Evolutionary conservation across 1,139 yeast species (phyloP).

Genomic region (Kodamaea fungicola): DNA sequence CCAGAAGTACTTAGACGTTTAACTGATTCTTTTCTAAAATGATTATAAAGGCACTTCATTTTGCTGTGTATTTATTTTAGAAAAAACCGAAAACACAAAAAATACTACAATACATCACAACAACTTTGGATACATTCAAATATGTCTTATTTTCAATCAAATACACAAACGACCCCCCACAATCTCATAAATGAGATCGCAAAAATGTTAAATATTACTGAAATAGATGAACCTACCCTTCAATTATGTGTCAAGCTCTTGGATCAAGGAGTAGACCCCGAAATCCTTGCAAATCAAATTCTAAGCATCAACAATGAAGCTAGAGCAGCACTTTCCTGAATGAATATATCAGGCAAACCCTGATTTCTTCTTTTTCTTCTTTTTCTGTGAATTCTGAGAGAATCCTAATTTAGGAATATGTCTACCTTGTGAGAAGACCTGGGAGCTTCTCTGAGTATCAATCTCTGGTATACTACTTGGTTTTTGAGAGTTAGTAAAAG

Average conservation of each 20-base stretch:
- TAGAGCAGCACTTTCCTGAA: slow-evolving; percentile 10
- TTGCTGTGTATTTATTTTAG: not conserved
- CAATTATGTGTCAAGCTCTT: slow-evolving; percentile 34
- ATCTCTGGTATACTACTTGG: too few relatives aligned
- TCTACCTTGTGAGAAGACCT: too few relatives aligned
- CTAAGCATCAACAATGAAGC: slow-evolving; percentile 26
- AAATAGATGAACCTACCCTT: slow-evolving; percentile 29
- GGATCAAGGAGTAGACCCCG: slow-evolving; percentile 40
- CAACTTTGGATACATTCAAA: not conserved
- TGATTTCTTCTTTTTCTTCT: slow-evolving; percentile 25
- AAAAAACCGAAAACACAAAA: not conserved
- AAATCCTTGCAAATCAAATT: slow-evolving; percentile 25
- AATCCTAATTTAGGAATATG: slow-evolving; percentile 2
- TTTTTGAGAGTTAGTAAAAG: too few relatives aligned
- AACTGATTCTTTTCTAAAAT: not conserved
- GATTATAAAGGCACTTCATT: not conserved
- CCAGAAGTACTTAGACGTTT: not conserved
- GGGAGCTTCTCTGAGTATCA: too few relatives aligned
- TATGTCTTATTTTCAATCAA: slow-evolving; percentile 8
- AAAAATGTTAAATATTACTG: slow-evolving; percentile 20
- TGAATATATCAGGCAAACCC: slow-evolving; percentile 24
- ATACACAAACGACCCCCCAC: slow-evolving; percentile 11
- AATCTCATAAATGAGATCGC: slow-evolving; percentile 26
- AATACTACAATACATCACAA: too few relatives aligned
- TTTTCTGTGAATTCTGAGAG: slow-evolving; percentile 13